phyloP scores from a whole-genome alignment of 257 asterid genomes.

The Plantago elongata region DNA sequence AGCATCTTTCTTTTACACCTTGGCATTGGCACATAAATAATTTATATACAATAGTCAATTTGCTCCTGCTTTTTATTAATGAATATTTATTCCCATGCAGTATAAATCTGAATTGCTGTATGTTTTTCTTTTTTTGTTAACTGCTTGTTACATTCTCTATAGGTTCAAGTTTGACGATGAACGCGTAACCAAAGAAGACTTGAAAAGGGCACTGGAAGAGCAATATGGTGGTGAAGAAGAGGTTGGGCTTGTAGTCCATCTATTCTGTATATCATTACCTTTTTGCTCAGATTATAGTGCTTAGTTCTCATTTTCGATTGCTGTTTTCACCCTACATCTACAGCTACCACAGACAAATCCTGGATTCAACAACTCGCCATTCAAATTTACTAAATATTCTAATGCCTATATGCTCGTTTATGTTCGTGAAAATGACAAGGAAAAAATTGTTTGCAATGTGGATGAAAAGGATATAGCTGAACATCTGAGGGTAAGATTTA shows the following conservation, averaged over 20 bases:
- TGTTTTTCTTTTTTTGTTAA: neutral
- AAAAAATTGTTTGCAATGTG: constrained; percentile 69
- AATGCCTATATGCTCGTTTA: constrained; percentile 87
- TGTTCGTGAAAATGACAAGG: constrained; percentile 74
- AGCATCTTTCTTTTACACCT: too few relatives aligned
- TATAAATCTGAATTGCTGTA: too few relatives aligned
- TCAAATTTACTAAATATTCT: constrained; percentile 74
- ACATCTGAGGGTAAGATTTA: constrained; percentile 63
- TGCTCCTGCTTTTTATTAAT: too few relatives aligned
- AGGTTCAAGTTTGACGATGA: constrained; percentile 59
- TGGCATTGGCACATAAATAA: too few relatives aligned
- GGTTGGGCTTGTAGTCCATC: constrained; percentile 18
- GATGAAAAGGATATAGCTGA: constrained; percentile 85
- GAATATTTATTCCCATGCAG: too few relatives aligned
- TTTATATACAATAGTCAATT: too few relatives aligned
- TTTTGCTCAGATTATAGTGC: constrained; percentile 8
- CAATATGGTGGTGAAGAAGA: constrained; percentile 57
- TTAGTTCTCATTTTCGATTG: constrained; percentile 15
- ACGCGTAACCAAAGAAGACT: constrained; percentile 49
- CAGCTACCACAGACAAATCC: constrained; percentile 79
- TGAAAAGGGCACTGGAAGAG: constrained; percentile 48
- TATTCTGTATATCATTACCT: neutral
- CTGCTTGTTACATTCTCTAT: constrained; percentile 13
- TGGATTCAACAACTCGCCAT: constrained; percentile 73
- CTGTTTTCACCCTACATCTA: neutral